Conservation (phyloP, 306 rosid genomes). For the Dalbergia cultrata region DNA sequence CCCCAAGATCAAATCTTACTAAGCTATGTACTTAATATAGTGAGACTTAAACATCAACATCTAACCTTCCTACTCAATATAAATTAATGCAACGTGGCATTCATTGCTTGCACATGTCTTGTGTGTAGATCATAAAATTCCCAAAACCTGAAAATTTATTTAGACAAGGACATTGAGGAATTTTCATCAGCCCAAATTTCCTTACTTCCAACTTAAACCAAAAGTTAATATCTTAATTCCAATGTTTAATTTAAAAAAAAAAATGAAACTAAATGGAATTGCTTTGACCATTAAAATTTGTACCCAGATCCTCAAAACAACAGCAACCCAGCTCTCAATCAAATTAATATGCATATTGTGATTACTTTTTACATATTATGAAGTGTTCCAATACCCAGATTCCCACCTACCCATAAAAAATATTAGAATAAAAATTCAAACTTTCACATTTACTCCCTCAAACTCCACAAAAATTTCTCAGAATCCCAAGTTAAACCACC, state of each 20-base stretch:
- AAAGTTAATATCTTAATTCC: constrained; percentile 21
- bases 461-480: constrained; percentile 37
- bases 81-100: constrained; percentile 12
- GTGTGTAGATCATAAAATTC: constrained; percentile 28
- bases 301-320: constrained; percentile 47
- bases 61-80: constrained; percentile 36
- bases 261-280: constrained; percentile 21
- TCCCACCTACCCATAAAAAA: constrained; percentile 28
- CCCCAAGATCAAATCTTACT: constrained; percentile 20
- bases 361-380: constrained; percentile 21
- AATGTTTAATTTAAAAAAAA: constrained; percentile 32
- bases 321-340: constrained; percentile 33
- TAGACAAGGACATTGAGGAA: constrained; percentile 28
- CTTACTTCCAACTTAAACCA: constrained; percentile 43
- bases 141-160: constrained; percentile 29
- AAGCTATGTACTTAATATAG: not conserved
- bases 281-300: constrained; percentile 40
- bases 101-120: not conserved
- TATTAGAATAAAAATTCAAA: constrained; percentile 45
- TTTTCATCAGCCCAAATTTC: constrained; percentile 43
- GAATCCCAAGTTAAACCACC: constrained; percentile 48
- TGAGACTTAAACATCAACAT: constrained; percentile 23
- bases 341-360: constrained; percentile 35
- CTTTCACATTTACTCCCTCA: constrained; percentile 38
- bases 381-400: constrained; percentile 46